These are phyloP conservation scores for Saccharomycopsis olivae DNA, from an alignment of 805 yeast species.

Conservation along the genomic window DNA sequence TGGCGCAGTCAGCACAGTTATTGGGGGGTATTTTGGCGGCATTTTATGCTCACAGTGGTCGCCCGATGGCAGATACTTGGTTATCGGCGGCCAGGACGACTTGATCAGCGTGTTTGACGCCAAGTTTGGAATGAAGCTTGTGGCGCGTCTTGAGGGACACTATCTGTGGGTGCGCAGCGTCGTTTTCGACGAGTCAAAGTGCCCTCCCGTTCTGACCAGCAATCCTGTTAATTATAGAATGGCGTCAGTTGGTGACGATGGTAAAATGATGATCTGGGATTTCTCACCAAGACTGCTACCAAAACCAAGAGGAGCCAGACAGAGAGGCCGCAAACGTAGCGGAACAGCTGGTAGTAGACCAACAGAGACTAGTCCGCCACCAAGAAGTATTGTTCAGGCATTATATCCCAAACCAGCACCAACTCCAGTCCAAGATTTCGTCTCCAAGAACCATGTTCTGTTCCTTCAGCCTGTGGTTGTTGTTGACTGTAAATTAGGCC, in stretches of 20 bases:
- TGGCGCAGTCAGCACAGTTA: constrained; percentile 35
- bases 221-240: constrained; percentile 32
- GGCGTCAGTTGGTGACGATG: constrained; percentile 48
- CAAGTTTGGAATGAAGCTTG: constrained; percentile 6
- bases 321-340: constrained; percentile 3
- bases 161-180: constrained; percentile 40
- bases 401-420: constrained; percentile 2
- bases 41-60: constrained; percentile 41
- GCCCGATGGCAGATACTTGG: constrained; percentile 67
- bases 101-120: constrained; percentile 30
- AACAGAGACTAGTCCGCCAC: constrained; percentile 4
- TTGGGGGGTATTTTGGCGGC: constrained; percentile 61
- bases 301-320: constrained; percentile 22
- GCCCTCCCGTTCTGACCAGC: constrained; percentile 22
- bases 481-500: constrained; percentile 25
- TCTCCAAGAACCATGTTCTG: constrained; percentile 23
- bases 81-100: constrained; percentile 78
- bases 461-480: constrained; percentile 26
- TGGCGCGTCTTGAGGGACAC: constrained; percentile 31
- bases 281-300: constrained; percentile 37
- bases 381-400: constrained; percentile 16
- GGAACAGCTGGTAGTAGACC: constrained; percentile 21
- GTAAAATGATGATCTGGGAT: constrained; percentile 41
- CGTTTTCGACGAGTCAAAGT: constrained; percentile 31
- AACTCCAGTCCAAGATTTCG: constrained; percentile 21